Percentiles rank a stretch among this genome's conserved stretches.
Conservation (phyloP, 1,284 basidiomycete species). For the Exobasidium cylindrosporum region DNA sequence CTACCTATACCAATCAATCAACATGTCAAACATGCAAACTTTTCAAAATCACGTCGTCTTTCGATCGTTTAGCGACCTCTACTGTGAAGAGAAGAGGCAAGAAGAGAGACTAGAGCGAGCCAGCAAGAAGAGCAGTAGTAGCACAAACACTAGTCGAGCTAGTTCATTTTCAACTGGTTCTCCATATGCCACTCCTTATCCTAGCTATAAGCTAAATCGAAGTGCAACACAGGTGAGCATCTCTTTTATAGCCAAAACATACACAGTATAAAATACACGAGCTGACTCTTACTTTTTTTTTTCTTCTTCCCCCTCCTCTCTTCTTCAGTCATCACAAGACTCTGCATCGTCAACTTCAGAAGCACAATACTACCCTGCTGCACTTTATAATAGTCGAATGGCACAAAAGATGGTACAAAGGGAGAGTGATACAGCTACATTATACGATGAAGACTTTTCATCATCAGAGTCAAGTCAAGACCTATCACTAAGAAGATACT, state of each 20-base stretch:
- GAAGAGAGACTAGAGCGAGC: not conserved
- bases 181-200: not conserved
- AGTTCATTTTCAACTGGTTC: not conserved
- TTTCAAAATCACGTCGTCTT: constrained; percentile 14
- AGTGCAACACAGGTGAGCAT: not conserved
- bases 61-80: constrained; percentile 10
- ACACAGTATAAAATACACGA: too few relatives aligned
- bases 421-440: not conserved
- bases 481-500: constrained; percentile 5
- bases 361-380: constrained; percentile 6
- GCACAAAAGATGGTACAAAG: not conserved
- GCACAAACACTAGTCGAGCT: not conserved
- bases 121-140: not conserved
- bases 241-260: too few relatives aligned
- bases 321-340: not conserved
- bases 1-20: not conserved
- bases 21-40: not conserved
- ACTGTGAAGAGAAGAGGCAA: not conserved
- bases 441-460: constrained; percentile 9
- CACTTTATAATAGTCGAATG: not conserved
- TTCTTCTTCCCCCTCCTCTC: not conserved
- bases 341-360: not conserved
- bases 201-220: not conserved
- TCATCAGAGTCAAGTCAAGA: not conserved
- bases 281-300: too few relatives aligned